Conservation (phyloP, 768 basidiomycete species). For the Leccinum boreale region DNA sequence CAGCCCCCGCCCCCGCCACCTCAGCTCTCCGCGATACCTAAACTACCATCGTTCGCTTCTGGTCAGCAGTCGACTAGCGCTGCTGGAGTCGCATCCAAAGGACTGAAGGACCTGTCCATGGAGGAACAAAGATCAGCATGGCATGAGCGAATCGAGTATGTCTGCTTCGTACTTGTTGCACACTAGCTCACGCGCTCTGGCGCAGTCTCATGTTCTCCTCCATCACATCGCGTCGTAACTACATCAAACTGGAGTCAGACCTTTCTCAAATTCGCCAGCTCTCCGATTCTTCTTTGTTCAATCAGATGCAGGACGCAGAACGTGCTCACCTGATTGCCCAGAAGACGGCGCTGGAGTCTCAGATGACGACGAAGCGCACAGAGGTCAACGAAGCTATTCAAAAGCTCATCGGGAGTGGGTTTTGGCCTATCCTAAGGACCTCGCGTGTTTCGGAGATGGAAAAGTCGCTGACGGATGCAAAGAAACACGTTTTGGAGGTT, state of each 20-base stretch:
- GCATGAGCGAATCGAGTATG: constrained; percentile 42
- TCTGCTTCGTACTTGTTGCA: neutral
- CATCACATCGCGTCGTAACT: constrained; percentile 33
- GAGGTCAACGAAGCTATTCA: constrained; percentile 30
- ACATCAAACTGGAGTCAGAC: constrained; percentile 32
- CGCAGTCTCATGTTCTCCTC: constrained; percentile 37
- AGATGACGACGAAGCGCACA: constrained; percentile 29
- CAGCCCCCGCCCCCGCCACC: constrained; percentile 22
- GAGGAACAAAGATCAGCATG: constrained; percentile 38
- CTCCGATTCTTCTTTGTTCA: constrained; percentile 22
- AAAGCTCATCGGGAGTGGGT: constrained; percentile 33
- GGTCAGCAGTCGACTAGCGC: constrained; percentile 6
- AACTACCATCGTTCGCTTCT: constrained; percentile 18
- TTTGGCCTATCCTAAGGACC: constrained; percentile 38
- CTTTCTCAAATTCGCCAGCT: constrained; percentile 26
- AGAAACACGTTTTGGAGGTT: constrained; percentile 32
- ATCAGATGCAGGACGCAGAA: constrained; percentile 24
- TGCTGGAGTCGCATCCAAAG: neutral
- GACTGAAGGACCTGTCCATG: constrained; percentile 24
- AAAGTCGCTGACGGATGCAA: constrained; percentile 20
- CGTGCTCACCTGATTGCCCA: constrained; percentile 23
- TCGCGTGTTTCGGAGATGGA: constrained; percentile 26
- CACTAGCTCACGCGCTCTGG: neutral
- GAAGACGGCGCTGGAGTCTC: constrained; percentile 21
- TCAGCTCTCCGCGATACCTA: constrained; percentile 16